These are phyloP conservation scores for Trichoderma virens DNA, from an alignment of 495 filamentous ascomycete species.

Conservation along the genomic window DNA sequence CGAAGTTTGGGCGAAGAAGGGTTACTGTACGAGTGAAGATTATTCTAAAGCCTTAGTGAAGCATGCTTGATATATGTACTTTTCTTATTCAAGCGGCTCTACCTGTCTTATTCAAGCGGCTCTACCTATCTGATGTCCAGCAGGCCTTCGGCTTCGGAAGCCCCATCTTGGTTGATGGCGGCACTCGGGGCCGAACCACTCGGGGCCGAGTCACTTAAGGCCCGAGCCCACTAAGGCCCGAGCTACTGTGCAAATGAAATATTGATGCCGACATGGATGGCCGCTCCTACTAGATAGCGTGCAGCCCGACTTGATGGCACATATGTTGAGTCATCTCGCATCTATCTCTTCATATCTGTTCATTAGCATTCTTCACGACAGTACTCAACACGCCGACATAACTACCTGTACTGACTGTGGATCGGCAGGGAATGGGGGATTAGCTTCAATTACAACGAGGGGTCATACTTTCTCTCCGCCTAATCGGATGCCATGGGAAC, in stretches of 20 bases:
- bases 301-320: neutral
- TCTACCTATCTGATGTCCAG: neutral
- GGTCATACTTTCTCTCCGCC: neutral
- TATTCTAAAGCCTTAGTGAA: neutral
- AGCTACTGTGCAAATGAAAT: neutral
- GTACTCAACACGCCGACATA: neutral
- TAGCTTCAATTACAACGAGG: neutral
- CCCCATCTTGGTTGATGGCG: neutral
- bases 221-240: neutral
- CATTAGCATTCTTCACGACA: neutral
- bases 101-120: too few relatives aligned
- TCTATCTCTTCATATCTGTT: neutral
- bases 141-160: neutral
- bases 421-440: neutral
- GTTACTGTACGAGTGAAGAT: neutral
- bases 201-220: neutral
- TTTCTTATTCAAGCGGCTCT: neutral
- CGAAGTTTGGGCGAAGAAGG: neutral
- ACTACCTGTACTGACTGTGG: neutral
- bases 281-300: neutral
- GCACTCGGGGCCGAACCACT: neutral
- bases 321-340: neutral
- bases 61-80: neutral
- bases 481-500: neutral
- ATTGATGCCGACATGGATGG: neutral